Base-by-base conservation (phyloP, 2,329 filamentous ascomycete genomes). In the Aspergillus felis region DNA sequence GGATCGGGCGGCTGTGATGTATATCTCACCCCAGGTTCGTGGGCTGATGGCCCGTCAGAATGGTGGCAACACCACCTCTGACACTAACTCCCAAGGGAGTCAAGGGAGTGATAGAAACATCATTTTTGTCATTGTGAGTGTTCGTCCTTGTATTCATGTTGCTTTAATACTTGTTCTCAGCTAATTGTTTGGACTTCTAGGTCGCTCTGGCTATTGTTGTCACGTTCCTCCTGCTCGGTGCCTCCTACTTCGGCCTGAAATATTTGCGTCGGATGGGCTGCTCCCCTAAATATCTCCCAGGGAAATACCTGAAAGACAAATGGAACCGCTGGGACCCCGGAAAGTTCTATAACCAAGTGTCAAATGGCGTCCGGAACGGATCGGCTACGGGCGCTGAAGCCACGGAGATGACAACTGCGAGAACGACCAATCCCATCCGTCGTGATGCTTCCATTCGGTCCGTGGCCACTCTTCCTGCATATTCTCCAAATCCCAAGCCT, bases 381-480 rank as follows among this genome's bases (percentile, higher is more conserved):
- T 61, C 67, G 57, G 70, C 68, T 14, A 59, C 69, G 12, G 69
- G 68, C 55, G 63, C 64, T 17, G 57, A 64, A 61, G 66, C 57
- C 64, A 68, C 64, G 55, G 71, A 70, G 54, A 71, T 68, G 64
- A 64, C 62, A 64, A 64, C 63, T 28, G 58, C 64, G 8, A 61
- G 57, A 25, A 60, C 57, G 38, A 66, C 63, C 49, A 58, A 60
- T 20, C 58, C 75, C 71, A 85, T 96, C 12, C 90, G 93, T 70
- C 85, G 93, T 32, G 89, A 93, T 66, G 92, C 90, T 1, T 95
- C 91, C 8, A 82, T 97, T 49, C 87, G 93, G 55, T 96, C 91
- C n/a, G 87, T 97, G 56, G 94, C 97, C 83, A 97, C 94, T 0
- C 78, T 99, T 2, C 94, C 94, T 0, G 84, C 90, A 0, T 99